phyloP scores from a whole-genome alignment of 495 filamentous ascomycete genomes.

The Penicillium malachiteum region DNA sequence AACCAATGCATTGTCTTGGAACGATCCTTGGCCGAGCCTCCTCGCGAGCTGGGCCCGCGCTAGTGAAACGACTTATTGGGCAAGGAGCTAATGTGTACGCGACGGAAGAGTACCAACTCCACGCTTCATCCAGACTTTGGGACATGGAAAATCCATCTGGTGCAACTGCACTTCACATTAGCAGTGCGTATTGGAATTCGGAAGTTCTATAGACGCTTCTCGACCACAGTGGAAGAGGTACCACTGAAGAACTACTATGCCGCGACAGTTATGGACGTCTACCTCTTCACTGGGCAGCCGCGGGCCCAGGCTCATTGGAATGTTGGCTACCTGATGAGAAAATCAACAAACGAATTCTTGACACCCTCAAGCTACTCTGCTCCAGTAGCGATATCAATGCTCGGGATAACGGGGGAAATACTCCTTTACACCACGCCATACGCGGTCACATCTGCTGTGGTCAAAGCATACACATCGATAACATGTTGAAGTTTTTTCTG shows the following conservation, averaged over 20 bases:
- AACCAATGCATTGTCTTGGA: background rate
- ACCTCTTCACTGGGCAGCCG: slow-evolving; percentile 15
- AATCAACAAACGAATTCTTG: background rate
- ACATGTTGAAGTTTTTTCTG: slow-evolving; percentile 5
- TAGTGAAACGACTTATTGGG: background rate
- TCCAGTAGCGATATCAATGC: slow-evolving; percentile 9
- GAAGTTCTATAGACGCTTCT: background rate
- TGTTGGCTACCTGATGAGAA: slow-evolving; percentile 7
- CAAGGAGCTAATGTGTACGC: background rate
- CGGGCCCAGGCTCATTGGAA: background rate
- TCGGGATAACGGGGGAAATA: slow-evolving; percentile 7
- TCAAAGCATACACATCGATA: slow-evolving; percentile 3
- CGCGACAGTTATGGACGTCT: slow-evolving; percentile 12
- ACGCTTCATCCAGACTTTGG: background rate
- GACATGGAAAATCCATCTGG: background rate
- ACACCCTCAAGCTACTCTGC: slow-evolving; percentile 8
- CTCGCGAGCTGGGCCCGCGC: background rate
- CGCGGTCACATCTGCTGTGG: background rate
- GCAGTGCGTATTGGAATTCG: background rate
- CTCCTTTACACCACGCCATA: background rate
- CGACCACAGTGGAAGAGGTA: background rate
- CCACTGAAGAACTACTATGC: background rate
- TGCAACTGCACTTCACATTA: background rate
- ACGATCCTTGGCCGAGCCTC: background rate
- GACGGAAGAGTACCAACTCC: background rate